phyloP scores from a whole-genome alignment of 2,329 filamentous ascomycete species.

The Berkeleyomyces rouxiae region DNA sequence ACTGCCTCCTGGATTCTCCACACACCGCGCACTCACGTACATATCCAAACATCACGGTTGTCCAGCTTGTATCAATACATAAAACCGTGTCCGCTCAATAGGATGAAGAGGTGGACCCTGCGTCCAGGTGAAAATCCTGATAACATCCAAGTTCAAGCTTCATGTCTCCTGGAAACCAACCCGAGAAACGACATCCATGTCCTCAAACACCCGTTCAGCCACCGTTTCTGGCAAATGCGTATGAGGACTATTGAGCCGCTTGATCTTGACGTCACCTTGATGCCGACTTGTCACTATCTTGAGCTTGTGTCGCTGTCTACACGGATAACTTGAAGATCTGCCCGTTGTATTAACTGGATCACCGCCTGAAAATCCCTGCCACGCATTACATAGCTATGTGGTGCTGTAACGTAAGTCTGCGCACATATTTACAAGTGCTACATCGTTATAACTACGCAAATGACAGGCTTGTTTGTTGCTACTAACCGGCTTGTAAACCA shows the following conservation, averaged over 20 bases:
- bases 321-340: constrained; percentile 6
- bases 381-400: neutral
- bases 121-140: constrained; percentile 5
- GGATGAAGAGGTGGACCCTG: constrained; percentile 3
- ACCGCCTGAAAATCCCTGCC: neutral
- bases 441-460: neutral
- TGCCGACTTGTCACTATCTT: neutral
- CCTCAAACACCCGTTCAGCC: neutral
- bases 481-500: neutral
- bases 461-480: neutral
- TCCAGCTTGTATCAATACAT: neutral
- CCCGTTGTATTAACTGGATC: neutral
- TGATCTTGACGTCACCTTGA: neutral
- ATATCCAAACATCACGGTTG: neutral
- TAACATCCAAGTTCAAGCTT: neutral
- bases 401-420: neutral
- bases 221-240: neutral
- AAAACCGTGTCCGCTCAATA: neutral
- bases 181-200: neutral
- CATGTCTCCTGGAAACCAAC: neutral
- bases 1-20: constrained; percentile 5
- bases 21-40: neutral
- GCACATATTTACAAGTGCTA: neutral
- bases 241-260: neutral
- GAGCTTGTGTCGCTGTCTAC: neutral